phyloP scores from a whole-genome alignment of 1,284 basidiomycete species.

The Ustilago sp. region DNA sequence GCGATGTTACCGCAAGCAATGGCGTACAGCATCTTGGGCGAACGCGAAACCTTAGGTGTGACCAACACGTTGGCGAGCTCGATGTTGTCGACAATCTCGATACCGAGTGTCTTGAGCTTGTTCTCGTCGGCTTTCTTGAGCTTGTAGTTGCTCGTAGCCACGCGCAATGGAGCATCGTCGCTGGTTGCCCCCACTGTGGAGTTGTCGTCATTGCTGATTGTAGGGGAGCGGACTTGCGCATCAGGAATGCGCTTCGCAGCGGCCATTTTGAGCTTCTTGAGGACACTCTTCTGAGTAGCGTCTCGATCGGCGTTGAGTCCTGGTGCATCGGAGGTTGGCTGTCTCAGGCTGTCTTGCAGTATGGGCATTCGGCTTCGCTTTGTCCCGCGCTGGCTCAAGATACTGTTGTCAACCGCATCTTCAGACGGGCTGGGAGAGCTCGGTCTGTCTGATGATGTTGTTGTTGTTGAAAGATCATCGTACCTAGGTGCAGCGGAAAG shows the following conservation, averaged over 20 bases:
- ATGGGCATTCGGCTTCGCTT: slow-evolving; percentile 26
- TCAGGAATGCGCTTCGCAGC: background rate
- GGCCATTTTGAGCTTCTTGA: slow-evolving; percentile 13
- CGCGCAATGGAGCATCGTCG: slow-evolving; percentile 11
- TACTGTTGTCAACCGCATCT: background rate
- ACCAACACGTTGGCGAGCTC: slow-evolving; percentile 46
- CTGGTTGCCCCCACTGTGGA: background rate
- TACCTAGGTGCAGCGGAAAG: slow-evolving; percentile 8
- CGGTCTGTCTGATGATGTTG: slow-evolving; percentile 25
- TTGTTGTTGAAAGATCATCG: slow-evolving; percentile 20
- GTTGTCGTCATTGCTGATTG: slow-evolving; percentile 2
- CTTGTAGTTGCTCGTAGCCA: slow-evolving; percentile 42
- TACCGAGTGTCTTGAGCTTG: slow-evolving; percentile 29
- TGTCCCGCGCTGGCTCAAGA: slow-evolving; percentile 16
- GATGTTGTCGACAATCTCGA: slow-evolving; percentile 39
- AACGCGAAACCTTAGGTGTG: slow-evolving; percentile 38
- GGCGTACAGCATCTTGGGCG: slow-evolving; percentile 50
- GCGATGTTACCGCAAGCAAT: slow-evolving; percentile 35
- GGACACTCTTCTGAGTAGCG: slow-evolving; percentile 3
- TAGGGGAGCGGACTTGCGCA: background rate
- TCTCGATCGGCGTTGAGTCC: slow-evolving; percentile 4
- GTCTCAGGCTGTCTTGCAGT: slow-evolving; percentile 25
- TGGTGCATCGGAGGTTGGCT: slow-evolving; percentile 7
- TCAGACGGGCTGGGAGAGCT: slow-evolving; percentile 23
- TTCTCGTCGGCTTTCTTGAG: slow-evolving; percentile 31